Conservation (phyloP, 495 filamentous ascomycete genomes). For the Apiosordaria backusii region DNA sequence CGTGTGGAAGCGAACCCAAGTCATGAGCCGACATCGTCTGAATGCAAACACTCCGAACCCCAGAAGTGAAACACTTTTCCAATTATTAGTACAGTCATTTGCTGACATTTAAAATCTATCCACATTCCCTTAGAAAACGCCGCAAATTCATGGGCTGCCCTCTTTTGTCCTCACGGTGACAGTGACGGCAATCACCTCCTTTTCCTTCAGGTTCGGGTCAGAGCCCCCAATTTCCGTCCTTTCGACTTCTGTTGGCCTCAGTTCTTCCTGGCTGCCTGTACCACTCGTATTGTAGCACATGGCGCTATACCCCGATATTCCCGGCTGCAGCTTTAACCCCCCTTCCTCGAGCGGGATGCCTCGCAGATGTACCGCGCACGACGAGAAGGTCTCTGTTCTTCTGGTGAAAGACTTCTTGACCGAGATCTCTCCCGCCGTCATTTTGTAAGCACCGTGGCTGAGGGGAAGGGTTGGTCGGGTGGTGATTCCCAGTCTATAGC, state of each 20-base stretch:
- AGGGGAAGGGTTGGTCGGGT: conserved; percentile 3
- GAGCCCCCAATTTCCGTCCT: neutral
- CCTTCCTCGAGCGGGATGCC: neutral
- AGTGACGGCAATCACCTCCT: neutral
- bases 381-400: conserved; percentile 1
- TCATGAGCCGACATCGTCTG: neutral
- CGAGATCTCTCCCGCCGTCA: conserved; percentile 4
- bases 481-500: conserved; percentile 13
- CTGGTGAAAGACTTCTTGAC: conserved; percentile 15
- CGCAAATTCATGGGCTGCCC: neutral
- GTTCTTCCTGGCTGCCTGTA: conserved; percentile 9
- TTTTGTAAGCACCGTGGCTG: neutral
- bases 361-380: neutral
- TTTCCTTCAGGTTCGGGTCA: neutral
- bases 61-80: neutral
- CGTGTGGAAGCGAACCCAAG: neutral
- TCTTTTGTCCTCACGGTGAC: neutral
- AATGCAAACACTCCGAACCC: neutral
- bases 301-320: conserved; percentile 9
- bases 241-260: neutral
- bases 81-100: neutral
- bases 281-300: conserved; percentile 17
- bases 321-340: conserved; percentile 13
- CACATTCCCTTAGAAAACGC: neutral
- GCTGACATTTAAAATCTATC: neutral